These are phyloP conservation scores for Xylaria cubensis DNA, from an alignment of 495 filamentous ascomycete genomes.

Conservation along the genomic window DNA sequence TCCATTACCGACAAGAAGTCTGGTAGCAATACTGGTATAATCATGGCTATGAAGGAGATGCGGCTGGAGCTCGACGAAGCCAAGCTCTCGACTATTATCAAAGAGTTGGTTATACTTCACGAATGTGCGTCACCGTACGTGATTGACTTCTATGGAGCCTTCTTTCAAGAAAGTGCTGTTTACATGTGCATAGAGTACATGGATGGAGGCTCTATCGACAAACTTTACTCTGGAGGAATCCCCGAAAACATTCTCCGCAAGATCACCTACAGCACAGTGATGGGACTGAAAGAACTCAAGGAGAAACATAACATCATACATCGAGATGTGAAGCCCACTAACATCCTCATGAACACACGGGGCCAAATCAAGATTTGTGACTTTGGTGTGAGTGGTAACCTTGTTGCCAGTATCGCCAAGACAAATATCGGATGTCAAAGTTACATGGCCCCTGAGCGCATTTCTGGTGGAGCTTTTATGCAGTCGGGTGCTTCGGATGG, in stretches of 20 bases:
- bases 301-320: slow-evolving; percentile 99
- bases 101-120: slow-evolving; percentile 96
- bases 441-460: slow-evolving; percentile 98
- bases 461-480: slow-evolving; percentile 83
- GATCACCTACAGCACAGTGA: slow-evolving; percentile 86
- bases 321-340: slow-evolving; percentile 97
- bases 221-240: slow-evolving; percentile 91
- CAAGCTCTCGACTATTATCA: slow-evolving; percentile 96
- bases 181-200: slow-evolving; percentile 99
- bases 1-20: slow-evolving; percentile 29
- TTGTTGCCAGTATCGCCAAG: slow-evolving; percentile 97
- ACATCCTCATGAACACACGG: slow-evolving; percentile 87
- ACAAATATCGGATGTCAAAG: slow-evolving; percentile 99
- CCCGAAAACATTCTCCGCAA: slow-evolving; percentile 89
- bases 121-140: slow-evolving; percentile 95
- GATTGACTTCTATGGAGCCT: slow-evolving; percentile 98
- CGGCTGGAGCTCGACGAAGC: slow-evolving; percentile 95
- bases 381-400: slow-evolving; percentile 95
- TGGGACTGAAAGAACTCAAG: slow-evolving; percentile 91
- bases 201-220: slow-evolving; percentile 99
- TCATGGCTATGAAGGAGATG: slow-evolving; percentile 99
- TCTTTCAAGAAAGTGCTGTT: slow-evolving; percentile 98
- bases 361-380: slow-evolving; percentile 99
- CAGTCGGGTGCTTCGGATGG: slow-evolving; percentile 74
- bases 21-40: slow-evolving; percentile 63